These are phyloP conservation scores for Fusarium chlamydosporum DNA, from an alignment of 2,329 filamentous ascomycete species.

Conservation along the genomic window DNA sequence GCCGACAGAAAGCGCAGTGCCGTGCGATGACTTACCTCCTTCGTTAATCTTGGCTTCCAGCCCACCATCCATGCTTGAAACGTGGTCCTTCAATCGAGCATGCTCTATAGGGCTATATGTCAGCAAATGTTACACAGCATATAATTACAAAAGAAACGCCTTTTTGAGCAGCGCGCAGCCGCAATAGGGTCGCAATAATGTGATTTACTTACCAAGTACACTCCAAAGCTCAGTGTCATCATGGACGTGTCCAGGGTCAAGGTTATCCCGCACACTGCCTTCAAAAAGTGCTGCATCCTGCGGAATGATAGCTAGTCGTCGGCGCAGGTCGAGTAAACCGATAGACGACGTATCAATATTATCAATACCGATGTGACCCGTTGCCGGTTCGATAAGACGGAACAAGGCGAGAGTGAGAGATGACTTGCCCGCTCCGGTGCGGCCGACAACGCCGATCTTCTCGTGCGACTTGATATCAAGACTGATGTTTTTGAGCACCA, in stretches of 20 bases:
- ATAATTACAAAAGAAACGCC: slow-evolving; percentile 32
- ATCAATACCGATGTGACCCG: slow-evolving; percentile 90
- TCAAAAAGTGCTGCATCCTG: slow-evolving; percentile 98
- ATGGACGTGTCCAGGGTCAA: slow-evolving; percentile 94
- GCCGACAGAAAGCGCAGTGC: slow-evolving; percentile 46
- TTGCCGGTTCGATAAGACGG: slow-evolving; percentile 90
- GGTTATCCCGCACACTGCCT: slow-evolving; percentile 91
- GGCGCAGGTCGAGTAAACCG: slow-evolving; percentile 87
- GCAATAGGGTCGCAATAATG: slow-evolving; percentile 34
- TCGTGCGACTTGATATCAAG: slow-evolving; percentile 95
- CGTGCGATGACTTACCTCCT: slow-evolving; percentile 77
- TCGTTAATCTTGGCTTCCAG: slow-evolving; percentile 93
- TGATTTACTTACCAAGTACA: slow-evolving; percentile 78
- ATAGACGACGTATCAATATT: slow-evolving; percentile 90
- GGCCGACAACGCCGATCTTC: slow-evolving; percentile 97
- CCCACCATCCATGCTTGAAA: slow-evolving; percentile 87
- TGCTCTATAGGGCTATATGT: slow-evolving; percentile 72
- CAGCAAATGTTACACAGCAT: slow-evolving; percentile 42
- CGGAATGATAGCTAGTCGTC: slow-evolving; percentile 94
- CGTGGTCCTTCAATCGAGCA: slow-evolving; percentile 91
- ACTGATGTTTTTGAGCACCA: slow-evolving; percentile 93
- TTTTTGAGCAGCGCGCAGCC: slow-evolving; percentile 14
- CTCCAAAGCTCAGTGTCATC: slow-evolving; percentile 99
- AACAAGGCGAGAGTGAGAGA: slow-evolving; percentile 93
- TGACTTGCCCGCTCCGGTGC: slow-evolving; percentile 96